Evolutionary conservation across 2,329 filamentous ascomycete genomes (phyloP), one percentile per base, ranked within the genome.

Genomic region (Leptosphaerulina australis): DNA sequence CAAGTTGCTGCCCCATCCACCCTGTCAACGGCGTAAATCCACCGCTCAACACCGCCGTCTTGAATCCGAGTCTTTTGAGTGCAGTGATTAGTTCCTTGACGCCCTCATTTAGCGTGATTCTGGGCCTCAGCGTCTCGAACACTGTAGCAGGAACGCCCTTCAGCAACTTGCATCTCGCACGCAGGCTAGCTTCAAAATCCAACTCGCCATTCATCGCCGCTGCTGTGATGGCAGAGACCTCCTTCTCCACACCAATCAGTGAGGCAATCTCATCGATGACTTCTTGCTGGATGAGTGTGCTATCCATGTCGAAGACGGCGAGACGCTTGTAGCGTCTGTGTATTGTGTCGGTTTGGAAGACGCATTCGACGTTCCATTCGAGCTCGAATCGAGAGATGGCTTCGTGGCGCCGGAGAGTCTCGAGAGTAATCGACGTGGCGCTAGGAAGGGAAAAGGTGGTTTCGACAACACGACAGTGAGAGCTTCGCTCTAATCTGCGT

Each of bases 281-380:
- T 77, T 99, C 94, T 73, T 99, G 92, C 44, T 93, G 88, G 70
- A 99, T 97, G 53, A 99, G 82, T 0, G 94, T 99, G 73, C 88
- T 94, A 77, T 99, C 94, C 94, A 99, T 99, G 73, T 99, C 94
- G 68, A 99, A 99, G 24, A 97, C 90, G 3, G 93, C 91, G 9
- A 97, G 80, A 7, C 93, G 84, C 59, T 92, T 92, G 73, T 95
- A 84, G 21, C 87, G 83, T 50, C 91, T 81, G 79, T 87, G 91
- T 24, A 93, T 79, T 22, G 79, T 83, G 67, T 93, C 89, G 30
- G 74, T 74, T 72, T 95, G 90, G 55, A 96, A 79, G 15, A 89
- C 83, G 11, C 93, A 87, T 72, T 95, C 90, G 30, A 94, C 87
- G 66, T 91, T 92, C 90, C 90, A 95, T 71, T 93, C 88, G 56